Conservation (phyloP, 228 moss, liverwort and hornwort species). For the Sphagnum magellanicum region DNA sequence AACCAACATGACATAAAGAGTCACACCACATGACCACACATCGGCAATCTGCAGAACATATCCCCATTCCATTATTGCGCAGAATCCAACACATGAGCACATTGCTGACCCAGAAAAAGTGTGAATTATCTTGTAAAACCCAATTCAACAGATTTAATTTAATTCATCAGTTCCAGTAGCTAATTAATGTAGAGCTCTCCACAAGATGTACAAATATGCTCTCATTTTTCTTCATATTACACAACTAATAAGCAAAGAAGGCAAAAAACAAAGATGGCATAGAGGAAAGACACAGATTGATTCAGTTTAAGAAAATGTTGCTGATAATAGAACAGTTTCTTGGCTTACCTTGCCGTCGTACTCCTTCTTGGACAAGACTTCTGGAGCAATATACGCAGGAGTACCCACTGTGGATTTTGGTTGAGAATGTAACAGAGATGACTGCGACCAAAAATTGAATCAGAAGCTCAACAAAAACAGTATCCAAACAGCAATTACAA, state of each 20-base stretch:
- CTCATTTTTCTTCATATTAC: not conserved
- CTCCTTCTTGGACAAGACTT: slow-evolving; percentile 95
- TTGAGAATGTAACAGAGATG: slow-evolving; percentile 85
- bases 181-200: no score
- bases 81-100: no score
- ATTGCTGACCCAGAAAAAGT: no score
- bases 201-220: not conserved
- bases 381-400: slow-evolving; percentile 94
- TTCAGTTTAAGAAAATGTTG: no score
- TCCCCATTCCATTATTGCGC: not conserved
- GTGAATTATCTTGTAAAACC: no score
- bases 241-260: not conserved
- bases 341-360: slow-evolving; percentile 89
- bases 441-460: slow-evolving; percentile 28
- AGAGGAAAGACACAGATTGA: no score
- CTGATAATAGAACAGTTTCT: not conserved
- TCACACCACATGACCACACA: slow-evolving; percentile 98
- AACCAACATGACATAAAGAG: slow-evolving; percentile 97
- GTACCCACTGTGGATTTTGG: slow-evolving; percentile 99
- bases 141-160: no score
- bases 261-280: not conserved
- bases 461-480: no score
- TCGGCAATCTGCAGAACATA: slow-evolving; percentile 68
- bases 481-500: no score
- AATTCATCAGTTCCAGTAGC: no score